Evolutionary conservation across 768 basidiomycete genomes (phyloP).

Genomic region (Lactarius pseudohatsudake): DNA sequence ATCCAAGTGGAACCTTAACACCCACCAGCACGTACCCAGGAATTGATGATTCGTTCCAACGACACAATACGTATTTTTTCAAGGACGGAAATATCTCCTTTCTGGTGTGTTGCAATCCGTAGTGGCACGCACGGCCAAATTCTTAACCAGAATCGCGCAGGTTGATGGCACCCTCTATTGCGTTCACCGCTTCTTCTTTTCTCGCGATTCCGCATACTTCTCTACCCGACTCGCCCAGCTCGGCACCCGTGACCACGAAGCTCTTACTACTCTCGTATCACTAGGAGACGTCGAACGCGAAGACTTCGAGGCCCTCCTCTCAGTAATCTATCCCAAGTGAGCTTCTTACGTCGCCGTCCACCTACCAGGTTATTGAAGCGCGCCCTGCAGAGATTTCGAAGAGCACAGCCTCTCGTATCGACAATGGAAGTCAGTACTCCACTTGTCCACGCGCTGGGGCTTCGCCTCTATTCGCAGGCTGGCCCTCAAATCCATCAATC

Average conservation of each 20-base stretch:
- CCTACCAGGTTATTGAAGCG: not conserved
- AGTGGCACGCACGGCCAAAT: not conserved
- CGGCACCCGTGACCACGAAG: conserved; percentile 12
- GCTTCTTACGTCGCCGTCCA: not conserved
- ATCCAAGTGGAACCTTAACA: not conserved
- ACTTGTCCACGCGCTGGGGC: conserved; percentile 35
- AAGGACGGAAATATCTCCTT: conserved; percentile 25
- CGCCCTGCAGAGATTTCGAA: conserved; percentile 8
- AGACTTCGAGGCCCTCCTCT: conserved; percentile 24
- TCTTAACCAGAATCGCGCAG: not conserved
- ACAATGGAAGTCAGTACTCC: conserved; percentile 33
- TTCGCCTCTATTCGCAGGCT: conserved; percentile 32
- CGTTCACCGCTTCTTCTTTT: conserved; percentile 23
- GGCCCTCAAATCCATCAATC: not conserved
- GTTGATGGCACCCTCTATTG: conserved; percentile 18
- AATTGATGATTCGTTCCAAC: conserved; percentile 1
- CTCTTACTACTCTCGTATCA: conserved; percentile 8
- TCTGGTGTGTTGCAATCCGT: conserved; percentile 9
- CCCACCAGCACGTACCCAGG: not conserved
- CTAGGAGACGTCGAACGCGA: conserved; percentile 12
- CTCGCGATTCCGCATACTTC: conserved; percentile 22
- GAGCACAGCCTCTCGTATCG: conserved; percentile 20
- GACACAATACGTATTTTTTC: conserved; percentile 23
- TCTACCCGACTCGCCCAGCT: conserved; percentile 11
- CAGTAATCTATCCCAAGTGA: conserved; percentile 21